phyloP scores from a whole-genome alignment of 176 grass and related monocot species.

The Oryza glaberrima region DNA sequence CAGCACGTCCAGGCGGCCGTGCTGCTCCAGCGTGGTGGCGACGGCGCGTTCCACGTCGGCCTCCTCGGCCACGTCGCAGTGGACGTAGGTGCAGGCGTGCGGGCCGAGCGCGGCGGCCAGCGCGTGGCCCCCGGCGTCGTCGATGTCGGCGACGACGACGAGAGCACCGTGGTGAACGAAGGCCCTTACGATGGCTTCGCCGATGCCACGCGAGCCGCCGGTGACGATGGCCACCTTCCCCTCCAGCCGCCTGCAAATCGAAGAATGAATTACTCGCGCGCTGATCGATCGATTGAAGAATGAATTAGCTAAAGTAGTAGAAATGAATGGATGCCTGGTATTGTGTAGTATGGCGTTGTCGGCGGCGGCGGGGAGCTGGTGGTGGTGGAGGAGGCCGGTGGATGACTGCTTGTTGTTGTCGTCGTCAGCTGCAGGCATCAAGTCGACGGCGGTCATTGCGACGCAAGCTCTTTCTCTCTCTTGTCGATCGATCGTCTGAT shows the following conservation, averaged over 20 bases:
- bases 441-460: slow-evolving; percentile 43
- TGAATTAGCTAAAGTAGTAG: too few relatives aligned
- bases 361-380: too few relatives aligned
- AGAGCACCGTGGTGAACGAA: slow-evolving; percentile 65
- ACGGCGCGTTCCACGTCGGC: slow-evolving; percentile 60
- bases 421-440: background rate
- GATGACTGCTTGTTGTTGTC: slow-evolving; percentile 14
- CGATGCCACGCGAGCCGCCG: slow-evolving; percentile 71
- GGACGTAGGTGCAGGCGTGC: slow-evolving; percentile 43
- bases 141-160: slow-evolving; percentile 76
- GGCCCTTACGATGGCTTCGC: slow-evolving; percentile 60
- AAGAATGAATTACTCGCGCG: background rate
- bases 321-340: too few relatives aligned
- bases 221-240: slow-evolving; percentile 80
- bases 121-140: slow-evolving; percentile 40
- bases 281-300: background rate
- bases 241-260: slow-evolving; percentile 39
- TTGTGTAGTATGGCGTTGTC: too few relatives aligned
- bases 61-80: slow-evolving; percentile 66
- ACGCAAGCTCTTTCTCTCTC: too few relatives aligned
- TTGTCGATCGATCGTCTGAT: too few relatives aligned
- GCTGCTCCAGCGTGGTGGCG: slow-evolving; percentile 24
- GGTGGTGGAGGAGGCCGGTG: too few relatives aligned
- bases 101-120: slow-evolving; percentile 46
- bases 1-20: slow-evolving; percentile 66